Evolutionary conservation across 2,329 filamentous ascomycete genomes (phyloP), one percentile per base, ranked within the genome.

Genomic region (Pseudogymnoascus sp.): DNA sequence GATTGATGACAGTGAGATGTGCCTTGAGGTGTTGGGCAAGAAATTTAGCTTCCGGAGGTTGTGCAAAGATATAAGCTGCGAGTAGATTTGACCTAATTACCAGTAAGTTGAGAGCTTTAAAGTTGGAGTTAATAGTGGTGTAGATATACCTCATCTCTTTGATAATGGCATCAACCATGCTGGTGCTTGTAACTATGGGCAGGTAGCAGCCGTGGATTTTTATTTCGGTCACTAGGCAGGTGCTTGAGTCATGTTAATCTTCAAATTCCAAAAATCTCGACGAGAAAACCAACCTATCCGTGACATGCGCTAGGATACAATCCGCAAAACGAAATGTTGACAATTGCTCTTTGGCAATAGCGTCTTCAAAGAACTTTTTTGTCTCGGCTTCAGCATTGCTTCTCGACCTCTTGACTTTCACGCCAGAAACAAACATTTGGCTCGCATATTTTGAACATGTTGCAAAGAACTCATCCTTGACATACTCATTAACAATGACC

Each of bases 401-500:
- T 56, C 28, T 59, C 12, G 61, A 31, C n/a, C 49, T 37, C 25
- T n/a, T 21, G 5, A 61, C 14, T 8, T 40, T 40, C 9, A n/a
- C 37, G 37, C 37, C 37, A 18, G 37, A 16, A 40, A 70, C 67
- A 42, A 73, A 68, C 37, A 18, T 66, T 37, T 70, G 64, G 23
- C 70, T 71, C 5, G 72, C 70, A 31, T 79, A 75, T 42, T 75
- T 73, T 12, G 79, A 71, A 3, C 80, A 76, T 0, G 80, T 79
- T 53, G 80, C 76, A 0, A 84, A 71, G 66, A 88, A 86, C 0
- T 77, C 76, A 62, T 80, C 77, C 73, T 82, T 82, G 3, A 79
- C 76, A 64, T 81, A 88, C 66, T 88, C 85, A 65, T 88, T 86
- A 14, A 88, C 84, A 0, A 88, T 73, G 0, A 88, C 81, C 0